phyloP scores from a whole-genome alignment of 2,329 filamentous ascomycete genomes.

The Diaporthe vexans region DNA sequence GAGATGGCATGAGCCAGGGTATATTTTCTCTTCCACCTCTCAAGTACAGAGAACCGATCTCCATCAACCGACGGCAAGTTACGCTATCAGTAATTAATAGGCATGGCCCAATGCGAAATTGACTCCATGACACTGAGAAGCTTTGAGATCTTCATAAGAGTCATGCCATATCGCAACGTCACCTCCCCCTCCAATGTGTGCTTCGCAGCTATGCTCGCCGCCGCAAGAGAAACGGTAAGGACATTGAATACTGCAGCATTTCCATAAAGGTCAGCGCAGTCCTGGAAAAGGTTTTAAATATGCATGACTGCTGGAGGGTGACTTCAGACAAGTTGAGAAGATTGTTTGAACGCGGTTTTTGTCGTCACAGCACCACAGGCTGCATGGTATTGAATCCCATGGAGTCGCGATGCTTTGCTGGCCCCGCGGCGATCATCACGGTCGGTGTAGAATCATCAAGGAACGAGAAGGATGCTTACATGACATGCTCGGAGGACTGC shows the following conservation, averaged over 20 bases:
- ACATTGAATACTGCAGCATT: neutral
- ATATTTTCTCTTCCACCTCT: neutral
- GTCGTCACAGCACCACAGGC: constrained; percentile 57
- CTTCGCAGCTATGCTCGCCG: too few relatives aligned
- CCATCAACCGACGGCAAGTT: too few relatives aligned
- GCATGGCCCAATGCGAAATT: neutral
- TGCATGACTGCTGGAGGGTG: neutral
- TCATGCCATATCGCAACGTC: too few relatives aligned
- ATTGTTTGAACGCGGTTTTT: constrained; percentile 61
- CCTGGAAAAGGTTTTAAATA: too few relatives aligned
- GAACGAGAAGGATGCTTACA: constrained; percentile 29
- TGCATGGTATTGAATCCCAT: constrained; percentile 48
- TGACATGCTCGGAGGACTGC: neutral
- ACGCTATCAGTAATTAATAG: neutral
- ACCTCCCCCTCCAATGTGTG: too few relatives aligned
- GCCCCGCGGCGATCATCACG: constrained; percentile 57
- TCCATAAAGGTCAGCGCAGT: neutral
- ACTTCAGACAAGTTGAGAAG: constrained; percentile 52
- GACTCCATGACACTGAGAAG: too few relatives aligned
- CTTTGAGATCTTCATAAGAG: too few relatives aligned
- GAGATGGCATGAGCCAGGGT: neutral
- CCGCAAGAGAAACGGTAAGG: neutral
- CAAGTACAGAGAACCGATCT: too few relatives aligned
- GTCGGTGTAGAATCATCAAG: constrained; percentile 35
- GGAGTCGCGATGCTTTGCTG: constrained; percentile 50